Percentiles rank a stretch among this genome's conserved stretches.
These are phyloP conservation scores for Lactarius quietus DNA, from an alignment of 768 basidiomycete species.

Conservation along the genomic window DNA sequence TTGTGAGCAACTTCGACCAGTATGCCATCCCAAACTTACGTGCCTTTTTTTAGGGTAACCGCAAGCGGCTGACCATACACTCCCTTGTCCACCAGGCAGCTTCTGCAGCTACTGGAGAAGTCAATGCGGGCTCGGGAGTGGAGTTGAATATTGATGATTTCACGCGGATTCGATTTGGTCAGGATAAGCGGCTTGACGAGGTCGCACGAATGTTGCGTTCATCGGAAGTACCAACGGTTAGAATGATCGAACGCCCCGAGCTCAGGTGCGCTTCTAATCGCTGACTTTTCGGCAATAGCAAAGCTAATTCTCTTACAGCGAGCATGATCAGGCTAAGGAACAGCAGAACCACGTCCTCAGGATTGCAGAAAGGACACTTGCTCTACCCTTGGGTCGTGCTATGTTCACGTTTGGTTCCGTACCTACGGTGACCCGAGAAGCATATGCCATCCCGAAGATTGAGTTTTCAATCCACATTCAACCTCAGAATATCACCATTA, in stretches of 20 bases:
- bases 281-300: neutral
- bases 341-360: constrained; percentile 78
- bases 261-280: constrained; percentile 48
- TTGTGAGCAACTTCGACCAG: constrained; percentile 39
- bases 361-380: constrained; percentile 84
- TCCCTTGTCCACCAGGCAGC: constrained; percentile 19
- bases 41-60: constrained; percentile 9
- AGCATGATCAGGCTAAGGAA: constrained; percentile 83
- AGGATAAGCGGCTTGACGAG: constrained; percentile 87
- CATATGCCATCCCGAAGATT: constrained; percentile 74
- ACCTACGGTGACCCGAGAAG: constrained; percentile 69
- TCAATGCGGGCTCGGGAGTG: constrained; percentile 61
- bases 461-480: constrained; percentile 73
- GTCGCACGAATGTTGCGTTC: constrained; percentile 90
- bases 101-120: constrained; percentile 48
- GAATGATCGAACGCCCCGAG: constrained; percentile 62
- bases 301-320: constrained; percentile 46
- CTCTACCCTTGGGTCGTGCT: constrained; percentile 84
- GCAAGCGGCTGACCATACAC: constrained; percentile 14
- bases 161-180: constrained; percentile 81
- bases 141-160: constrained; percentile 71
- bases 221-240: constrained; percentile 61
- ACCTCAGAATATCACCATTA: constrained; percentile 61
- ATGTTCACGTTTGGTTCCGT: constrained; percentile 89
- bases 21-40: neutral